Base-by-base conservation (phyloP, 495 filamentous ascomycete genomes). In the Penicillium robsamsonii region DNA sequence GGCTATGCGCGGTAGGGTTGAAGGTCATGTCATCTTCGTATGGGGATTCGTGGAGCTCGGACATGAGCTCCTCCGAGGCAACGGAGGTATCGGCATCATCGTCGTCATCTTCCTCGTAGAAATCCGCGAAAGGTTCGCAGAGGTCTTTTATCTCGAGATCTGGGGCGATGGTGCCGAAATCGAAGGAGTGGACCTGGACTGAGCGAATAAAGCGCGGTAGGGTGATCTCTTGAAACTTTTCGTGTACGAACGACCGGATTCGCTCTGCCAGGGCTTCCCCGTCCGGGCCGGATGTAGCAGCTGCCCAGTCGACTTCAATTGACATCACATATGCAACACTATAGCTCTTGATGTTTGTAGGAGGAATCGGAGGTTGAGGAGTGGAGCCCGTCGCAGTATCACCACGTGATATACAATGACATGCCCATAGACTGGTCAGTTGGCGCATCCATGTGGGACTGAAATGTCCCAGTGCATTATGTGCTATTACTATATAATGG, bases 161-260 rank as follows among this genome's bases (percentile, higher is more conserved):
- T 1, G 94, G 94, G 1, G 86, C 79, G 46, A 94, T 83, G 2
- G 76, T 82, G 20, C 94, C 94, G 64, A 99, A 97, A 22, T 92
- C 87, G 66, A 99, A 99, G 41, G 88, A 85, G 70, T 96, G 93
- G 25, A 96, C 91, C 18, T 92, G 85, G 38, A 99, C 95, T 10
- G 90, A 93, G 59, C 94, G 92, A 72, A 99, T 97, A 77, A 97
- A 97, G 49, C 91, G 88, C 35, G 94, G 94, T 29, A 99, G 81
- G 13, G 89, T 79, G 41, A 97, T 85, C 46, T 89, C 81, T 72
- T 99, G 94, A 74, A 99, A 99, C 66, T 89, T 92, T 64, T 88
- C 84, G 74, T 99, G 90, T 62, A 99, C 88, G 72, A 97, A 97
- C 66, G 87, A 87, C 55, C 92, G 90, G 68, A 99, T 94, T 49